Evolutionary conservation across 2,329 filamentous ascomycete species (phyloP), one percentile per base, ranked within the genome.

Genomic region (Arthrobotrys pseudoclavata): DNA sequence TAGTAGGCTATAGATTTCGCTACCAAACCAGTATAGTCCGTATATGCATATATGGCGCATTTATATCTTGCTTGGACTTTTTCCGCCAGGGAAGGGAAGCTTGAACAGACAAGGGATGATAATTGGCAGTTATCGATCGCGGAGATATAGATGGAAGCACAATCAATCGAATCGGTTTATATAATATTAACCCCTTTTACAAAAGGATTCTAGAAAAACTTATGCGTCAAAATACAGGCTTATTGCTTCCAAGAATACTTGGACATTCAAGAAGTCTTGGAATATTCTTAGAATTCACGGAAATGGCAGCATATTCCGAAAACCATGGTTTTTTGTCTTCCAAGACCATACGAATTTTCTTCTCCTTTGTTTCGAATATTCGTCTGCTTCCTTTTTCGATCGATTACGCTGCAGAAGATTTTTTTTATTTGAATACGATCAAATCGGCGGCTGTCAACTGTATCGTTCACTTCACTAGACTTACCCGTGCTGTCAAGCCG

Each of bases 201-300:
- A 18, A 31, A 31, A 7, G 15, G 13, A 50, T 50, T 50, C 47
- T 20, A 13, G 3, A 9, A 7, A 53, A 53, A 7, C 26, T 9
- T n/a, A n/a, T 53, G 13, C 24, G n/a, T n/a, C 22, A 10, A 18
- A n/a, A 10, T 15, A 15, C 12, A 53, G 4, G 18, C 3, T 24
- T 10, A 31, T 18, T 29, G 50, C 13, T 29, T n/a, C 24, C 50
- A 53, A 53, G 50, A 53, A 4, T 31, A 18, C 50, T 31, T 53
- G 26, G 50, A 7, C 13, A n/a, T 53, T 53, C 12, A 15, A 29
- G 18, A 26, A 53, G 24, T 53, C 50, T 53, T 53, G 50, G 50
- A 53, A 53, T 18, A 53, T 53, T 53, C 50, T 53, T 29, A 31
- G 24, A 29, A 31, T 53, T 18, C 24, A 29, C 50, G 10, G 24